Evolutionary conservation across 2,329 filamentous ascomycete species (phyloP).

Genomic region (Leptographium wingfieldii): DNA sequence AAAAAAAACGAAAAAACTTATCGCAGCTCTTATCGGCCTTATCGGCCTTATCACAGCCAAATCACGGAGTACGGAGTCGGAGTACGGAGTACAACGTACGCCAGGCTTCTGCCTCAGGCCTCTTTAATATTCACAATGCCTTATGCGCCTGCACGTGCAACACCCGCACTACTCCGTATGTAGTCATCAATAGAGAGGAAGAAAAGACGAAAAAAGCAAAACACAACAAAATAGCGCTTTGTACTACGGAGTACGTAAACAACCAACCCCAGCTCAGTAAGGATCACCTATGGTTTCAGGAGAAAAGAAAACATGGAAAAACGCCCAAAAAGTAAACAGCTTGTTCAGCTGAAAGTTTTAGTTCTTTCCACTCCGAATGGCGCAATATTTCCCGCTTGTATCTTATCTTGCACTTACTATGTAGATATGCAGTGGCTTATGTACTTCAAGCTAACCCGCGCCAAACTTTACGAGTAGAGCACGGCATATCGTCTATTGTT

Average conservation of each 20-base stretch:
- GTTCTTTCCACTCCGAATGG: not conserved
- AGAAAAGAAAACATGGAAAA: not conserved
- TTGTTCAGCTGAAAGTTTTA: not conserved
- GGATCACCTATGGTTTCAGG: not conserved
- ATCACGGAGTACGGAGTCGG: no score
- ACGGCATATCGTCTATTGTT: not conserved
- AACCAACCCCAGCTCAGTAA: not conserved
- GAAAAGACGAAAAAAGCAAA: not conserved
- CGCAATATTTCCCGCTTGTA: not conserved
- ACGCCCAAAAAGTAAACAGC: no score
- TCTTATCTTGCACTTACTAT: not conserved
- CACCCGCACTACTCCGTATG: no score
- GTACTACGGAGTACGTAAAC: not conserved
- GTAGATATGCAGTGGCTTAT: not conserved
- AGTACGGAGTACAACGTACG: no score
- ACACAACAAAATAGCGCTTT: not conserved
- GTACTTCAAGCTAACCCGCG: not conserved
- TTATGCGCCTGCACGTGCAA: no score
- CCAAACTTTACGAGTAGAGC: not conserved
- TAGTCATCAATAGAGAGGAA: not conserved
- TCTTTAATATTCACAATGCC: no score
- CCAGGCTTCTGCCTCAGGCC: not conserved
- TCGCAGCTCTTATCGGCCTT: not conserved
- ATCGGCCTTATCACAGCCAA: not conserved
- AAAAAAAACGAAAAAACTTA: not conserved